Base-by-base conservation (phyloP, 805 yeast species). In the Myxozyma melibiosi region DNA sequence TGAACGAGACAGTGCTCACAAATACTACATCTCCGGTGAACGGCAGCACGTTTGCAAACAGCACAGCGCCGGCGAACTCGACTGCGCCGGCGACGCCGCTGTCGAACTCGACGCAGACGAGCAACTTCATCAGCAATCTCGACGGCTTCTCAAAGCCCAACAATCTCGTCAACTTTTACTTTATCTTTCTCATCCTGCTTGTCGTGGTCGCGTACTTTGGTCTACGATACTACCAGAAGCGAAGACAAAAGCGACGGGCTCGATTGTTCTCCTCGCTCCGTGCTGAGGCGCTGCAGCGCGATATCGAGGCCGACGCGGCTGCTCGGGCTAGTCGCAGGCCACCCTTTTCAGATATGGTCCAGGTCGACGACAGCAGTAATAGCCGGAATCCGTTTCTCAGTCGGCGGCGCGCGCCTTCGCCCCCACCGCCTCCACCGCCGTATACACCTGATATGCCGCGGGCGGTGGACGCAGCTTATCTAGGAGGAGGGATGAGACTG, bases 101-200 rank as follows among this genome's bases (percentile, higher is more conserved):
- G 43, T 48, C 53, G 5, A 31, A 38, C 14, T 14, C 50, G 35
- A 20, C 42, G 3, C 34, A 52, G 14, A 28, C 59, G 1, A 33
- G 51, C 13, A 31, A 53, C 25, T 55, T 58, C 34, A 51, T 55
- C 28, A 22, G 24, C 50, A 43, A 31, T 18, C 37, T 58, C 14
- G 48, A 51, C 28, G 57, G 61, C 35, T 49, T 58, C 24, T 58
- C 63, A 4, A 51, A 48, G 24, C 63, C 61, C 6, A 58, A 55
- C 40, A 28, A 38, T 6, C 53, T 58, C 14, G 60, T 46, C 41
- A 58, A 58, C 34, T 55, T 58, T 25, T 58, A 55, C 44, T 58
- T 58, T 33, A 51, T 58, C 41, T 55, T 58, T 20, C 53, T 58
- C 13, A 31, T 54, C 20, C 43, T 58, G 9, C 31, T 58, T 8